These are phyloP conservation scores for Hura crepitans DNA, from an alignment of 441 rosid genomes.

Conservation along the genomic window DNA sequence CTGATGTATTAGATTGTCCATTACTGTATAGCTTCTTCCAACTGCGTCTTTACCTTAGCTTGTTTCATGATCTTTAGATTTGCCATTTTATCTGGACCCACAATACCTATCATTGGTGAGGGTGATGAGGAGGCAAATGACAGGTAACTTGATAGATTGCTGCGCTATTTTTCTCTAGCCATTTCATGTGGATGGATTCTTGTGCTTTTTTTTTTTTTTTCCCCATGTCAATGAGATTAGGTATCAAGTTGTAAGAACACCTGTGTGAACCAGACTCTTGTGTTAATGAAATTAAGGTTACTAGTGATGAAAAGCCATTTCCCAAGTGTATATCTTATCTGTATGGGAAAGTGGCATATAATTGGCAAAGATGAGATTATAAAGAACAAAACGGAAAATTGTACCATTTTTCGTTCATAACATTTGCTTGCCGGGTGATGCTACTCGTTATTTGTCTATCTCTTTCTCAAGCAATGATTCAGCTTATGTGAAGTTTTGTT, in stretches of 20 bases:
- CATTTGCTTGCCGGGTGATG: not conserved
- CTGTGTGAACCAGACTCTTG: not conserved
- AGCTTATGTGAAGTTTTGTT: not conserved
- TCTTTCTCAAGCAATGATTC: not conserved
- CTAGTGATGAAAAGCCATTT: slow-evolving; percentile 1
- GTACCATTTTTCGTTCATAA: not conserved
- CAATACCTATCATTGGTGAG: slow-evolving; percentile 95
- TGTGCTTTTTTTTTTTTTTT: slow-evolving; percentile 14
- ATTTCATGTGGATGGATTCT: slow-evolving; percentile 10
- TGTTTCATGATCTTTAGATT: slow-evolving; percentile 46
- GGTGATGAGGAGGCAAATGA: slow-evolving; percentile 96
- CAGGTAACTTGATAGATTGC: slow-evolving; percentile 43
- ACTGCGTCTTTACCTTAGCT: slow-evolving; percentile 19
- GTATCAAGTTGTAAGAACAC: not conserved
- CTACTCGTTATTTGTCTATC: not conserved
- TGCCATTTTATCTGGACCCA: slow-evolving; percentile 93
- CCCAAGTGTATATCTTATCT: not conserved
- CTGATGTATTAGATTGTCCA: slow-evolving; percentile 12
- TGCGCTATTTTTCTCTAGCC: not conserved
- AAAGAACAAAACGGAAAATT: not conserved
- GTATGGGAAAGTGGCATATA: not conserved
- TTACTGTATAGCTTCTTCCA: slow-evolving; percentile 18
- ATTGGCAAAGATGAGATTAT: not conserved
- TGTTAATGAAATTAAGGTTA: not conserved
- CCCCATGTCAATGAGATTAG: not conserved